A percentile compares a stretch with the other conserved stretches of the same genome.
Conservation (phyloP, 352 stramenopile genomes). For the Aphanomyces stellatus region DNA sequence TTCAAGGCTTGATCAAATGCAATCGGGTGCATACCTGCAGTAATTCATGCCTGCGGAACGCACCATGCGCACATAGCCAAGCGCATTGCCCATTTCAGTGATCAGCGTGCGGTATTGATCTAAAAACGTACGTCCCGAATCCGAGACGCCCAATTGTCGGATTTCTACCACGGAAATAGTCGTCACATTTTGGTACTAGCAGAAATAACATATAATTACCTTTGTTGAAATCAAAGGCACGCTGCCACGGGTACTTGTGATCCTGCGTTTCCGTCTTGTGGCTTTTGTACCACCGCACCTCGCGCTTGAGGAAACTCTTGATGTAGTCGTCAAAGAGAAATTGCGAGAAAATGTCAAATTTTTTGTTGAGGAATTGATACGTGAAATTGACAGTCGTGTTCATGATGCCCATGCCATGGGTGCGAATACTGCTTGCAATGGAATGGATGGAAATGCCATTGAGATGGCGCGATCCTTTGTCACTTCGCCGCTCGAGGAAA, state of each 20-base stretch:
- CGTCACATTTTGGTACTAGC: background rate
- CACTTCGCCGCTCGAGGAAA: slow-evolving; percentile 88
- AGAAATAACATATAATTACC: slow-evolving; percentile 30
- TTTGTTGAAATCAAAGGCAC: slow-evolving; percentile 89
- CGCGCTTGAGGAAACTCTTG: slow-evolving; percentile 87
- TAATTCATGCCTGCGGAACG: slow-evolving; percentile 88
- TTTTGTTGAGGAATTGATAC: slow-evolving; percentile 91
- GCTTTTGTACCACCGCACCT: slow-evolving; percentile 91
- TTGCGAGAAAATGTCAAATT: slow-evolving; percentile 86
- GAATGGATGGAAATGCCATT: slow-evolving; percentile 91
- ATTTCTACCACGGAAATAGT: slow-evolving; percentile 67
- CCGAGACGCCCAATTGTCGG: slow-evolving; percentile 74
- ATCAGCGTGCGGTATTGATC: slow-evolving; percentile 88
- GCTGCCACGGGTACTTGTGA: slow-evolving; percentile 89
- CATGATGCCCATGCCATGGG: slow-evolving; percentile 94
- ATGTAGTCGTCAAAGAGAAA: slow-evolving; percentile 94
- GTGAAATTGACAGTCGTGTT: slow-evolving; percentile 95
- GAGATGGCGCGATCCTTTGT: slow-evolving; percentile 87
- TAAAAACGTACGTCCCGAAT: slow-evolving; percentile 82
- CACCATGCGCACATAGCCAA: slow-evolving; percentile 92
- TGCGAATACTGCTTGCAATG: slow-evolving; percentile 85
- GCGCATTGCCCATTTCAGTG: slow-evolving; percentile 89
- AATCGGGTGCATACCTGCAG: slow-evolving; percentile 27
- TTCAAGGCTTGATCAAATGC: background rate
- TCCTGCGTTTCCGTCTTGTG: slow-evolving; percentile 84